Percentiles rank a stretch among this genome's conserved stretches.
Evolutionary conservation across 495 filamentous ascomycete species (phyloP).

Genomic region (Neurospora terricola): DNA sequence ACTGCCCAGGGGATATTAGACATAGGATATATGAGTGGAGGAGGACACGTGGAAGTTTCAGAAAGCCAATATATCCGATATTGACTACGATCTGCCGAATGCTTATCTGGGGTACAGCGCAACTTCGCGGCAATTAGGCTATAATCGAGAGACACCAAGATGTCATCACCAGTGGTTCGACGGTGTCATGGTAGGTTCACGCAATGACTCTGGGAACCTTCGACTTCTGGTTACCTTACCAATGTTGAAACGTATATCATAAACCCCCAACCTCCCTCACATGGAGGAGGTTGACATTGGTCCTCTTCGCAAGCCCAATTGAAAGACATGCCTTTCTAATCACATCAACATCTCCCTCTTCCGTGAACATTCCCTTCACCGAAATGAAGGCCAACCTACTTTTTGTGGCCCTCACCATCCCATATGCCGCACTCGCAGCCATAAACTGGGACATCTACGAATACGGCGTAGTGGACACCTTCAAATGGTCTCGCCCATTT

Average conservation of each 20-base stretch:
- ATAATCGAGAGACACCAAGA: not conserved
- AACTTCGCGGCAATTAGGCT: not conserved
- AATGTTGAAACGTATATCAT: not conserved
- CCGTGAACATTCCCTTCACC: not conserved
- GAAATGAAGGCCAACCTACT: constrained; percentile 4
- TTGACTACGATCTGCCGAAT: not conserved
- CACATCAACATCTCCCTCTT: not conserved
- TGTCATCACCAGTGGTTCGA: not conserved
- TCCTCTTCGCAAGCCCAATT: not conserved
- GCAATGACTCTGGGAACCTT: not conserved
- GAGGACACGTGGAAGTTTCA: not conserved
- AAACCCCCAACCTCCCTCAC: not conserved
- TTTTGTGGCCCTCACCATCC: not conserved
- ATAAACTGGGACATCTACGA: constrained; percentile 27
- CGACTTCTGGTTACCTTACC: not conserved
- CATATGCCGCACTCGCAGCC: not conserved
- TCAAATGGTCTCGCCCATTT: constrained; percentile 23
- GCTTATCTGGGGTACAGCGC: not conserved
- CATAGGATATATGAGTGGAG: not conserved
- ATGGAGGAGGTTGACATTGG: not conserved
- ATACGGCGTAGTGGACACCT: constrained; percentile 21
- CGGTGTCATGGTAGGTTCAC: not conserved
- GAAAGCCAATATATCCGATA: not conserved
- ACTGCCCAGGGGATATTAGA: not conserved
- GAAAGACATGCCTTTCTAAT: not conserved